A percentile compares a stretch with the other conserved stretches of the same genome.
Evolutionary conservation across 768 basidiomycete species (phyloP).

Genomic region (Auricularia sp.): DNA sequence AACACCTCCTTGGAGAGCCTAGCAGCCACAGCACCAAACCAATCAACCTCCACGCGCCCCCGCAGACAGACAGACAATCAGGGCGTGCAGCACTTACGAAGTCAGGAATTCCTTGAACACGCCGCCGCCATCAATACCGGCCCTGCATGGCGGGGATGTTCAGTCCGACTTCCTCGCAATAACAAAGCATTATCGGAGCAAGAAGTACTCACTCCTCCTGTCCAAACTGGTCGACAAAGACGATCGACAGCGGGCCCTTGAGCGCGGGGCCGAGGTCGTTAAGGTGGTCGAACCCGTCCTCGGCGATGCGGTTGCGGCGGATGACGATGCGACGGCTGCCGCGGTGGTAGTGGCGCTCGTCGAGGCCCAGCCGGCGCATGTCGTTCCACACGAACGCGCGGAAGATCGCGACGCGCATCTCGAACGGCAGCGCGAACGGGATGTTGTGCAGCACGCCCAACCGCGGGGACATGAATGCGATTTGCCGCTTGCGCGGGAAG

Average conservation of each 20-base stretch:
- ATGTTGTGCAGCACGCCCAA: conserved; percentile 90
- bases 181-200: background rate
- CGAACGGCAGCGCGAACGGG: conserved; percentile 91
- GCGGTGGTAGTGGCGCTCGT: conserved; percentile 12
- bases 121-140: conserved; percentile 93
- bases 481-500: conserved; percentile 45
- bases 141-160: conserved; percentile 31
- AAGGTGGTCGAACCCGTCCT: conserved; percentile 86
- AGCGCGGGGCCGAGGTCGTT: conserved; percentile 54
- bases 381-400: conserved; percentile 72
- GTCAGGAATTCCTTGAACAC: conserved; percentile 98
- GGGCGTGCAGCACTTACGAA: conserved; percentile 18
- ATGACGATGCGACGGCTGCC: conserved; percentile 36
- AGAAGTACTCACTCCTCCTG: conserved; percentile 57
- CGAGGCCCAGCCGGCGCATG: conserved; percentile 17
- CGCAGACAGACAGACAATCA: background rate
- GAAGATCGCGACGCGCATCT: conserved; percentile 83
- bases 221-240: conserved; percentile 87
- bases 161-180: background rate
- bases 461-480: conserved; percentile 70
- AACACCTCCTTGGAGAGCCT: conserved; percentile 89
- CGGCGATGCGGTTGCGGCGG: conserved; percentile 65
- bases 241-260: conserved; percentile 76
- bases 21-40: background rate
- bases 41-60: background rate